Evolutionary conservation across 306 rosid genomes (phyloP).

Genomic region (Glycine tomentella): DNA sequence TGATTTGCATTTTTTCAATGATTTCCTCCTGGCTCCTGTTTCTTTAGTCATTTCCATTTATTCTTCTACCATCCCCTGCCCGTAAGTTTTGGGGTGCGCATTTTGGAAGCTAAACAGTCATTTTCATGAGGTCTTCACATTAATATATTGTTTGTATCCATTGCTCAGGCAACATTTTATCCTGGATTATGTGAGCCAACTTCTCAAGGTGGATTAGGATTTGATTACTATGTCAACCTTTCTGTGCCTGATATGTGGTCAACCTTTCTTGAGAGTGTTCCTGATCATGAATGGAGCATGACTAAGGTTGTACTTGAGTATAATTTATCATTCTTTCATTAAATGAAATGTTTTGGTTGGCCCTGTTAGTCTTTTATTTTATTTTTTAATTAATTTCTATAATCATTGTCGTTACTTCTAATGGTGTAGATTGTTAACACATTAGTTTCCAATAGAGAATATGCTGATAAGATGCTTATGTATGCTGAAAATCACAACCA

Average conservation of each 20-base stretch:
- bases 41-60: no score
- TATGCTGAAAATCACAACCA: conserved; percentile 96
- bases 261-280: conserved; percentile 76
- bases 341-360: conserved; percentile 28
- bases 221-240: conserved; percentile 91
- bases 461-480: conserved; percentile 72
- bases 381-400: conserved; percentile 29
- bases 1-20: no score
- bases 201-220: conserved; percentile 98
- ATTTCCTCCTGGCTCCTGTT: no score
- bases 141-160: conserved; percentile 26
- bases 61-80: no score
- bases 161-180: conserved; percentile 83
- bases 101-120: no score
- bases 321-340: conserved; percentile 27
- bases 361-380: conserved; percentile 11
- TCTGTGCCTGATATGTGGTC: conserved; percentile 91
- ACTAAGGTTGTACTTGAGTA: conserved; percentile 67
- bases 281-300: conserved; percentile 94
- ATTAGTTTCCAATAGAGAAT: conserved; percentile 66
- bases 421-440: conserved; percentile 75
- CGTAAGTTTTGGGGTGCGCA: no score
- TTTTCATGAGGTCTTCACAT: neutral
- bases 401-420: conserved; percentile 30
- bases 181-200: conserved; percentile 93